Evolutionary conservation across 345 rosid species (phyloP).

Genomic region (Gossypium herbaceum): DNA sequence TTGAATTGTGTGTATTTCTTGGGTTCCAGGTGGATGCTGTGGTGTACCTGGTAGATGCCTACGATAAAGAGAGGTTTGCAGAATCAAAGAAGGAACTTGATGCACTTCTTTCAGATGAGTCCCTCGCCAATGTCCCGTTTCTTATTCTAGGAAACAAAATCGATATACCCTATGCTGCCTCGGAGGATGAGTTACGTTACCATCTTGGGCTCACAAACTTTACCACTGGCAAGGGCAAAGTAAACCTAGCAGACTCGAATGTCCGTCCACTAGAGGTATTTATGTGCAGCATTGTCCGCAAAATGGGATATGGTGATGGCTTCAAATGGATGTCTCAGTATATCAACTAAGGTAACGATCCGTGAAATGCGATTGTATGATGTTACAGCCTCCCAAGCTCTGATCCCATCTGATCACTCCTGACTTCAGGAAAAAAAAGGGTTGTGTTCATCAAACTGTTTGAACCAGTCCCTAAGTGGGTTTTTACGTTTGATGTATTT

Average conservation of each 20-base stretch:
- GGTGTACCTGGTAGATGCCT: slow-evolving; percentile 80
- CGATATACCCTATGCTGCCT: slow-evolving; percentile 73
- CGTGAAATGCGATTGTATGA: slow-evolving; percentile 6
- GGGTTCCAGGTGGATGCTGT: slow-evolving; percentile 67
- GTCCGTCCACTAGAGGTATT: slow-evolving; percentile 76
- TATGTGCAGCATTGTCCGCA: slow-evolving; percentile 82
- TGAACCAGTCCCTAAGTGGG: slow-evolving; percentile 21
- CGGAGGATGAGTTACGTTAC: slow-evolving; percentile 73
- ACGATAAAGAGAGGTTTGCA: slow-evolving; percentile 74
- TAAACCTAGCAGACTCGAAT: slow-evolving; percentile 55
- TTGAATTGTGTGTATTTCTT: not conserved
- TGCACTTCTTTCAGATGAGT: slow-evolving; percentile 74
- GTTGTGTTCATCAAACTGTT: slow-evolving; percentile 16
- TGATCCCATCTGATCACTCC: not conserved
- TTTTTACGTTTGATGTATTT: slow-evolving; percentile 25
- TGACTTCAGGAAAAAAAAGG: not conserved
- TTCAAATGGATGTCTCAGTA: slow-evolving; percentile 81
- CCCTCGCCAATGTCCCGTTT: slow-evolving; percentile 62
- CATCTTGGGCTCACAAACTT: slow-evolving; percentile 67
- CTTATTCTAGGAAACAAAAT: slow-evolving; percentile 77
- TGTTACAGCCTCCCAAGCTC: slow-evolving; percentile 8
- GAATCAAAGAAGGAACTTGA: slow-evolving; percentile 82
- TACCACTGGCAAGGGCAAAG: slow-evolving; percentile 76
- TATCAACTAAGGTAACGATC: slow-evolving; percentile 42
- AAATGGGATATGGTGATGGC: slow-evolving; percentile 84